Percentiles rank a stretch among this genome's conserved stretches.
Evolutionary conservation across 73 alveolate species (phyloP).

Genomic region (Paramecium sexaurelia): DNA sequence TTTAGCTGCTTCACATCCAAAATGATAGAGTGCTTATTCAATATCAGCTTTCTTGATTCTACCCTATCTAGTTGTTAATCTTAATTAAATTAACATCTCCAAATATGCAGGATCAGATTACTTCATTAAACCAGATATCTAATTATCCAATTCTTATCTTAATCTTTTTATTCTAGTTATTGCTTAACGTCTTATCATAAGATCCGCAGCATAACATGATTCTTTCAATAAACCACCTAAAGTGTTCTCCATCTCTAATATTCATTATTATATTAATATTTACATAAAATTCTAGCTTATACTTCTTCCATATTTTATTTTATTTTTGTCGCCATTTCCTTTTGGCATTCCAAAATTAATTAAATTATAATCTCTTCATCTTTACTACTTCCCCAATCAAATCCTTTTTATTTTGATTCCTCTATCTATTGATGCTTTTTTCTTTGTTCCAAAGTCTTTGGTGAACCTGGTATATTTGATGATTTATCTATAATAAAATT

Average conservation of each 20-base stretch:
- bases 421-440: conserved; percentile 33
- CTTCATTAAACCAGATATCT: neutral
- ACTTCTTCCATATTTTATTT: conserved; percentile 11
- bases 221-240: neutral
- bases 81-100: neutral
- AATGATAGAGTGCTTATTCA: neutral
- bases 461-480: conserved; percentile 56
- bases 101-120: neutral
- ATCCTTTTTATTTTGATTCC: neutral
- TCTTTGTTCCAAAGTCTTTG: conserved; percentile 10
- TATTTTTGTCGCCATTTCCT: neutral
- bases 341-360: neutral
- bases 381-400: conserved; percentile 38
- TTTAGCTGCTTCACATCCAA: neutral
- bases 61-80: neutral
- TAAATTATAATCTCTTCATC: conserved; percentile 24
- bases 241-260: neutral
- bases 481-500: conserved; percentile 22
- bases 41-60: conserved; percentile 1
- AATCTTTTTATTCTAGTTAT: neutral
- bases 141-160: neutral
- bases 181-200: neutral
- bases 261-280: neutral
- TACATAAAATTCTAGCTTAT: neutral
- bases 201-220: neutral